Evolutionary conservation across 225 moss, liverwort and hornwort species (phyloP), one percentile per base, ranked within the genome.

Genomic region (Sphagnum contortum): DNA sequence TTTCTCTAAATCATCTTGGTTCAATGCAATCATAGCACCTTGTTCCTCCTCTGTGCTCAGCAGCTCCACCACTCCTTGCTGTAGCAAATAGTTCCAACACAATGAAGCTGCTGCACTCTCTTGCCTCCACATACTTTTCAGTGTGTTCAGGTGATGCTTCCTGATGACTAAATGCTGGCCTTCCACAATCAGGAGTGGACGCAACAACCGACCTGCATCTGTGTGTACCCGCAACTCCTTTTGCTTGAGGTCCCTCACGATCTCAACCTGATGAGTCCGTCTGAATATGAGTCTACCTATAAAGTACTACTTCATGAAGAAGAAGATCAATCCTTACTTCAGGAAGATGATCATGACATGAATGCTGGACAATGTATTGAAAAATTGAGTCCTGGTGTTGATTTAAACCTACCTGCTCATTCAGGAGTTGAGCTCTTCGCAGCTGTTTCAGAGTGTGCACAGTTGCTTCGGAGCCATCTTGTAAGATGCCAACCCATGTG

Each of bases 31-130:
- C 72, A 86, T 76, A 4, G 86, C 74, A 55, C 64, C 73, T 51
- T 93, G 91, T 71, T 98, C 98, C 74, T 98, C 98, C 68, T 98
- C 91, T 5, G 87, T 78, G 48, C 98, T 93, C 6, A 98, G 68
- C 13, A 87, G 69, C 77, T 93, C 98, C n/a, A 93, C 73, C 3
- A 93, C 91, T 14, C 82, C 82, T 2, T 74, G 70, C 6, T 64
- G 48, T 52, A 89, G 68, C 45, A 98, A 75, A 9, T 70, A 61
- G 50, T 73, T 66, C 79, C 85, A 85, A 62, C 86, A 79, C 50
- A 62, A 48, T 14, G 10, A 77, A 78, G 5, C 71, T 29, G 29
- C 29, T 29, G 29, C 29, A 63, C 12, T 69, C 64, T 6, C 45
- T 50, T 45, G 61, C 61, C 3, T 65, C 48, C n/a, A 62, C 62